Percentiles rank a stretch among this genome's conserved stretches.
Evolutionary conservation across 352 stramenopile species (phyloP).

Genomic region (Discostella stelligera): DNA sequence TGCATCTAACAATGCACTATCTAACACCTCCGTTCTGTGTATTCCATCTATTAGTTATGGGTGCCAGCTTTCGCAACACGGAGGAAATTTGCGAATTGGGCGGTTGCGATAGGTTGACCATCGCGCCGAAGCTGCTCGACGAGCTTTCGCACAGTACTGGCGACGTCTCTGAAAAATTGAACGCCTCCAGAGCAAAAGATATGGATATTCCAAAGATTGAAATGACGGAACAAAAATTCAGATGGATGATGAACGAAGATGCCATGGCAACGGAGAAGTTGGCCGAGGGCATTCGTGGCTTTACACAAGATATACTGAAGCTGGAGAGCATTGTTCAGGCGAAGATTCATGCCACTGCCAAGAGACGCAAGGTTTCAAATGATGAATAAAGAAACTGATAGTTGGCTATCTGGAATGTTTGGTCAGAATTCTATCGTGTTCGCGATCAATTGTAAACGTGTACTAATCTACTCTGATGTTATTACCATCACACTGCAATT

Average conservation of each 20-base stretch:
- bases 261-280: constrained; percentile 99
- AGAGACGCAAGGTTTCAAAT: constrained; percentile 18
- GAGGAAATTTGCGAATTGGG: constrained; percentile 92
- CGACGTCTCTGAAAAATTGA: constrained; percentile 86
- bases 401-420: neutral
- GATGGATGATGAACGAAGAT: constrained; percentile 98
- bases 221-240: constrained; percentile 93
- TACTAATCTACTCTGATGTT: constrained; percentile 9
- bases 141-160: constrained; percentile 88
- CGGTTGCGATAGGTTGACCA: constrained; percentile 94
- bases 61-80: constrained; percentile 76
- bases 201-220: constrained; percentile 85
- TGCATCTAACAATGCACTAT: neutral
- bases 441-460: neutral
- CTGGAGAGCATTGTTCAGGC: constrained; percentile 96
- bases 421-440: neutral
- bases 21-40: neutral
- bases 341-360: constrained; percentile 83
- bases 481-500: constrained; percentile 76
- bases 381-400: neutral
- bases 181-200: constrained; percentile 56
- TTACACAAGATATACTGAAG: constrained; percentile 97
- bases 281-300: constrained; percentile 97
- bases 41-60: constrained; percentile 54
- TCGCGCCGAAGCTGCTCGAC: constrained; percentile 92